Evolutionary conservation across 306 rosid species (phyloP).

Genomic region (Rosa persica): DNA sequence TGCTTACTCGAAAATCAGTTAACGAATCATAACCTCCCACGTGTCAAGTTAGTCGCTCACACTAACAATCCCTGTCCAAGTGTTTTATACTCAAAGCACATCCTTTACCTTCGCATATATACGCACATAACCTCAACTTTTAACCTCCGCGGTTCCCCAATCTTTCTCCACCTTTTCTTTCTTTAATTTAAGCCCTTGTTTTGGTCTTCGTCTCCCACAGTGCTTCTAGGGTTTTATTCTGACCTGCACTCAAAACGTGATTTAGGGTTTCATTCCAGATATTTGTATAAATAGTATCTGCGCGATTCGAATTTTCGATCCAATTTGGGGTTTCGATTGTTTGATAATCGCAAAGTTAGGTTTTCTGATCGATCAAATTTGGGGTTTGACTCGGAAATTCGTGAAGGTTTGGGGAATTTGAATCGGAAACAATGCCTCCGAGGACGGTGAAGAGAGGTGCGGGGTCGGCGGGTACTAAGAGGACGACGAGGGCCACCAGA

Average conservation of each 20-base stretch:
- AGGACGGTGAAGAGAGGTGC: conserved; percentile 80
- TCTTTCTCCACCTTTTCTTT: neutral
- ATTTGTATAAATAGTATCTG: neutral
- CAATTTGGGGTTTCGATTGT: neutral
- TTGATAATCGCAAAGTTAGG: neutral
- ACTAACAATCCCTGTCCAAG: conserved; percentile 1
- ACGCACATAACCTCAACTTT: neutral
- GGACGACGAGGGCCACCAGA: conserved; percentile 55
- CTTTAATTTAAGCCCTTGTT: neutral
- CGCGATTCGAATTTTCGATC: neutral
- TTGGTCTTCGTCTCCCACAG: conserved; percentile 8
- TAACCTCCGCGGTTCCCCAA: neutral
- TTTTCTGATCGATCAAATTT: neutral
- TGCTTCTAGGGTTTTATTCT: conserved; percentile 18
- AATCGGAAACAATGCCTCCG: conserved; percentile 67
- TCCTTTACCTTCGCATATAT: neutral
- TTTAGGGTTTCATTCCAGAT: neutral
- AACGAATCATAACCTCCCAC: neutral
- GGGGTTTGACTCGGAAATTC: conserved; percentile 15
- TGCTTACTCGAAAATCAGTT: too few relatives aligned
- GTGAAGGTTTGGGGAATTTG: neutral
- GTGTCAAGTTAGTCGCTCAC: neutral
- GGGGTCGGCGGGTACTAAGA: conserved; percentile 51
- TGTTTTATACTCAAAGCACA: neutral
- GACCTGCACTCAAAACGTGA: neutral